Percentiles rank a stretch among this genome's conserved stretches.
phyloP scores from a whole-genome alignment of 106 monocot genomes.

The Phalaenopsis equestris region DNA sequence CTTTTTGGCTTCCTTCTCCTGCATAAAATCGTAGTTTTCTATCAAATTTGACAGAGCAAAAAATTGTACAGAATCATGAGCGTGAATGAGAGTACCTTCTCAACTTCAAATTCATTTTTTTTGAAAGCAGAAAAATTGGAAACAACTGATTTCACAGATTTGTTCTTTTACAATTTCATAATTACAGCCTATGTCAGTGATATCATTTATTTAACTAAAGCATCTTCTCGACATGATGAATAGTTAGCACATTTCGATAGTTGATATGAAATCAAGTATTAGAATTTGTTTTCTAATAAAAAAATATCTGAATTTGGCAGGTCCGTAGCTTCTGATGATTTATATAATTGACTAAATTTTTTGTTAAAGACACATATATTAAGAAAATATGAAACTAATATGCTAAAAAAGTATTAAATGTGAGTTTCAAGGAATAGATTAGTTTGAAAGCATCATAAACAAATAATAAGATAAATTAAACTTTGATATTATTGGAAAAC shows the following conservation, averaged over 20 bases:
- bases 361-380: not conserved
- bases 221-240: not conserved
- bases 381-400: not conserved
- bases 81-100: not conserved
- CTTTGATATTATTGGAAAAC: not conserved
- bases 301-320: not conserved
- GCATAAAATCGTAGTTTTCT: conserved; percentile 5
- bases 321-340: not conserved
- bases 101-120: not conserved
- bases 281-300: not conserved
- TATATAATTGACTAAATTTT: not conserved
- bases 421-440: not conserved
- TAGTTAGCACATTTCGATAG: not conserved
- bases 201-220: not conserved
- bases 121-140: not conserved
- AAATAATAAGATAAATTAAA: not conserved
- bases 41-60: not conserved
- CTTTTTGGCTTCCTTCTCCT: conserved; percentile 93
- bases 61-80: not conserved
- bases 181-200: not conserved
- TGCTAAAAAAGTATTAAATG: not conserved
- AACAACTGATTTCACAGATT: not conserved
- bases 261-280: not conserved
- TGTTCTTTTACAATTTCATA: not conserved
- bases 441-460: not conserved